Conservation (phyloP, 805 yeast species). For the Tetrapisispora iriomotensis region DNA sequence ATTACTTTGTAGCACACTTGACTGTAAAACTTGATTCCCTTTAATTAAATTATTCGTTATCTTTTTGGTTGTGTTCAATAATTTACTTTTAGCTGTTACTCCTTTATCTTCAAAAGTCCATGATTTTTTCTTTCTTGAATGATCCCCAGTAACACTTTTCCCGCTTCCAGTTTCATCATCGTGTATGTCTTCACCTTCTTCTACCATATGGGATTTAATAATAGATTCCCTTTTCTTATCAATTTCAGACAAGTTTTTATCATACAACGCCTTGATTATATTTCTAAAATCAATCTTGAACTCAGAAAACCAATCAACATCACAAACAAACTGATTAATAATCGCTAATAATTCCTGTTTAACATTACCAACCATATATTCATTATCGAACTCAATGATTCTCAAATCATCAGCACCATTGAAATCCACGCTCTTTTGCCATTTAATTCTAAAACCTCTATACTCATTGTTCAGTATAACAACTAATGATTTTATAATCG, state of each 20-base stretch:
- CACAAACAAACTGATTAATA: conserved; percentile 6
- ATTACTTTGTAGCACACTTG: conserved; percentile 28
- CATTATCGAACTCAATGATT: conserved; percentile 6
- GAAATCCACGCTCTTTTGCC: conserved; percentile 8
- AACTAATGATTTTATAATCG: conserved; percentile 8
- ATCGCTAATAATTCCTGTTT: conserved; percentile 1
- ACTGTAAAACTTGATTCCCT: conserved; percentile 26
- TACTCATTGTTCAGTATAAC: conserved; percentile 12
- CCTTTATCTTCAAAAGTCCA: conserved; percentile 5
- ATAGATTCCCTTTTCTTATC: conserved; percentile 15
- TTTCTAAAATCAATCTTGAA: conserved; percentile 7
- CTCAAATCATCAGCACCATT: conserved; percentile 7
- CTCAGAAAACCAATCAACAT: conserved; percentile 17
- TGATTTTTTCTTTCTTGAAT: background rate
- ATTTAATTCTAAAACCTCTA: conserved; percentile 9
- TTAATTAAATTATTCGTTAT: conserved; percentile 25
- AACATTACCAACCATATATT: background rate
- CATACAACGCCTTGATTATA: conserved; percentile 3
- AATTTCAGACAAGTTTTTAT: conserved; percentile 5
- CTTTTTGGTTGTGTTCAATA: conserved; percentile 21
- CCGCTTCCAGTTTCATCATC: background rate
- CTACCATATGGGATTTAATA: conserved; percentile 7
- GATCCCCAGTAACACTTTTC: background rate
- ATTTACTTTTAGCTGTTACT: conserved; percentile 17
- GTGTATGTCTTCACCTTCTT: background rate